These are phyloP conservation scores for Aspergillus alliaceus DNA, from an alignment of 2,329 filamentous ascomycete species.

Conservation along the genomic window DNA sequence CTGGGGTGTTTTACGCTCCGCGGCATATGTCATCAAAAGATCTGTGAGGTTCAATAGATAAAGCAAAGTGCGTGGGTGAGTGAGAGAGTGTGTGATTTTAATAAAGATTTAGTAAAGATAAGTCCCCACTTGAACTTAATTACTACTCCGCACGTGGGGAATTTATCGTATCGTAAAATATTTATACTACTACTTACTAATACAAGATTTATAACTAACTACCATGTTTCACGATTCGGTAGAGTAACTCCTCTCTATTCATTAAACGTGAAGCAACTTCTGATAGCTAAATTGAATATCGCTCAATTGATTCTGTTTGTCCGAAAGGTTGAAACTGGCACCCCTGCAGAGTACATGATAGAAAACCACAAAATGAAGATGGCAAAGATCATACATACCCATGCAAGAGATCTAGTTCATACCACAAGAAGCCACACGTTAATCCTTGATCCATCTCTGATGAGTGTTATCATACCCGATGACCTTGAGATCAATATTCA, in stretches of 20 bases:
- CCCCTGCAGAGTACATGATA: too few relatives aligned
- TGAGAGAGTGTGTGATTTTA: not conserved
- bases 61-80: not conserved
- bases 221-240: too few relatives aligned
- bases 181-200: too few relatives aligned
- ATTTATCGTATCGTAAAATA: too few relatives aligned
- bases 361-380: not conserved
- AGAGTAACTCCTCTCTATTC: not conserved
- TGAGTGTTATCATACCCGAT: conserved; percentile 62
- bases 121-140: not conserved
- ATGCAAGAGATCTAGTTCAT: not conserved
- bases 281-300: not conserved
- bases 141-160: not conserved
- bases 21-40: conserved; percentile 3
- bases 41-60: too few relatives aligned
- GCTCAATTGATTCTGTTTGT: not conserved
- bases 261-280: not conserved
- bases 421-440: not conserved
- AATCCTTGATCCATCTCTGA: conserved; percentile 55
- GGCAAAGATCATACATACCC: not conserved
- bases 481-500: conserved; percentile 62
- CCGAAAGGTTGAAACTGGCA: too few relatives aligned
- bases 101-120: not conserved
- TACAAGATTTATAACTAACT: too few relatives aligned
- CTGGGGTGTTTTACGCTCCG: conserved; percentile 14